Evolutionary conservation across 257 asterid genomes (phyloP).

Genomic region (Datura wrightii): DNA sequence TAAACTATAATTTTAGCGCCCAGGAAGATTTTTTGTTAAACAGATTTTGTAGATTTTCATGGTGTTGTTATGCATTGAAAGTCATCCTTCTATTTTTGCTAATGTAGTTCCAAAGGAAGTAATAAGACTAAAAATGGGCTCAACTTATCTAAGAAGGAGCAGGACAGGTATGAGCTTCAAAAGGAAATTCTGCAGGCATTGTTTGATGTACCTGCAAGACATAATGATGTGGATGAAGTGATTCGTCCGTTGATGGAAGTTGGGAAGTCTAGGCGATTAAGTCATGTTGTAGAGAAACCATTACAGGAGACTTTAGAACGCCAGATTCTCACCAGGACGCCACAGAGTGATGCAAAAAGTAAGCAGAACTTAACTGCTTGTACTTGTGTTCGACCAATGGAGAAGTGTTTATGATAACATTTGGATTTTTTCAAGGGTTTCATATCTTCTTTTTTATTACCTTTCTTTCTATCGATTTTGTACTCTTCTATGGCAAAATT

Average conservation of each 20-base stretch:
- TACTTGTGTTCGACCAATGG: background rate
- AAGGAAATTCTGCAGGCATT: constrained; percentile 64
- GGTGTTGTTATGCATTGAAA: constrained; percentile 13
- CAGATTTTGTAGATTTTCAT: constrained; percentile 13
- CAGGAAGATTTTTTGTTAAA: constrained; percentile 5
- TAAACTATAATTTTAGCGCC: background rate
- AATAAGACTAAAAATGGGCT: constrained; percentile 36
- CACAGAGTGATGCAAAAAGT: constrained; percentile 47
- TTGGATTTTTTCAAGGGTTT: background rate
- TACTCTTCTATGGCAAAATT: background rate
- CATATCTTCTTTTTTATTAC: background rate
- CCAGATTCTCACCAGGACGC: constrained; percentile 57
- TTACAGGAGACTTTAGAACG: constrained; percentile 49
- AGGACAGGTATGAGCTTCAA: constrained; percentile 42
- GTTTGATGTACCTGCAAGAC: constrained; percentile 50
- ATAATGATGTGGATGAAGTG: constrained; percentile 39
- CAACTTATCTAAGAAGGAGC: constrained; percentile 38
- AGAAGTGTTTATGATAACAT: background rate
- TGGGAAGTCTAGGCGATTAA: constrained; percentile 39
- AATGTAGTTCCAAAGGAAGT: constrained; percentile 45
- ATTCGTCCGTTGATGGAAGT: constrained; percentile 36
- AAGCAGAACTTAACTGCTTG: constrained; percentile 42
- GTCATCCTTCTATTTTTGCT: constrained; percentile 36
- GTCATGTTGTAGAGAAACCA: constrained; percentile 58
- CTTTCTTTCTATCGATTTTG: constrained; percentile 2